These are phyloP conservation scores for Vaccinium macrocarpon DNA, from an alignment of 148 eudicot species.

Conservation along the genomic window DNA sequence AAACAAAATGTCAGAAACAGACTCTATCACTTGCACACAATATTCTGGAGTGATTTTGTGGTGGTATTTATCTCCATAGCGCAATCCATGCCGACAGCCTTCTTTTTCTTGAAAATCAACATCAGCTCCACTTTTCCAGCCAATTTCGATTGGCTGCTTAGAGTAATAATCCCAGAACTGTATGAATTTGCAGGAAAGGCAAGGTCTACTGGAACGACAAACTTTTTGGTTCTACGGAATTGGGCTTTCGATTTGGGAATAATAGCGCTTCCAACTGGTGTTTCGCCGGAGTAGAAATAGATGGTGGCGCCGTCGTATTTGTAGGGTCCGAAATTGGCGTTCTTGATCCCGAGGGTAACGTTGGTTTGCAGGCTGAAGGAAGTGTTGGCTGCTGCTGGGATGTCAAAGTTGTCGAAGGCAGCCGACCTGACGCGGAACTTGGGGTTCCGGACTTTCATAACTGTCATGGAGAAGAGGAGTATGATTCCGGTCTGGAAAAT, in stretches of 20 bases:
- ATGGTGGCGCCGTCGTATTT: conserved; percentile 1
- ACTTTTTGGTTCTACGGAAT: conserved; percentile 14
- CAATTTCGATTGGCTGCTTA: background rate
- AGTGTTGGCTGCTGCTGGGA: background rate
- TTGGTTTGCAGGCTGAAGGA: background rate
- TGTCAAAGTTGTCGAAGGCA: background rate
- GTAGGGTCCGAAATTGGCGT: conserved; percentile 18
- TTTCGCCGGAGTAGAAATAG: conserved; percentile 7
- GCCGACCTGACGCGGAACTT: conserved; percentile 19
- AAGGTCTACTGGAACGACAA: background rate
- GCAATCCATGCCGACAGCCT: background rate
- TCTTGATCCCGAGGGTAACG: conserved; percentile 21
- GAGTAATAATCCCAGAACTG: background rate
- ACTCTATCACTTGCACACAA: background rate
- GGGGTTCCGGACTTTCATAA: conserved; percentile 21
- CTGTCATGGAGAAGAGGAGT: conserved; percentile 7
- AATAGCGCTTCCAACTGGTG: background rate
- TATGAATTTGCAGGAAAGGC: background rate
- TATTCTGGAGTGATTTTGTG: background rate
- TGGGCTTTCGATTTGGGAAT: conserved; percentile 1
- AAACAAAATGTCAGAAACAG: background rate
- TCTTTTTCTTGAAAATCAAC: background rate
- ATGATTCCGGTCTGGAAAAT: conserved; percentile 18
- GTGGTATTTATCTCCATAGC: background rate
- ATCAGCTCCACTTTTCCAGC: background rate